phyloP scores from a whole-genome alignment of 2,329 filamentous ascomycete species.

The Colletotrichum tropicicola region DNA sequence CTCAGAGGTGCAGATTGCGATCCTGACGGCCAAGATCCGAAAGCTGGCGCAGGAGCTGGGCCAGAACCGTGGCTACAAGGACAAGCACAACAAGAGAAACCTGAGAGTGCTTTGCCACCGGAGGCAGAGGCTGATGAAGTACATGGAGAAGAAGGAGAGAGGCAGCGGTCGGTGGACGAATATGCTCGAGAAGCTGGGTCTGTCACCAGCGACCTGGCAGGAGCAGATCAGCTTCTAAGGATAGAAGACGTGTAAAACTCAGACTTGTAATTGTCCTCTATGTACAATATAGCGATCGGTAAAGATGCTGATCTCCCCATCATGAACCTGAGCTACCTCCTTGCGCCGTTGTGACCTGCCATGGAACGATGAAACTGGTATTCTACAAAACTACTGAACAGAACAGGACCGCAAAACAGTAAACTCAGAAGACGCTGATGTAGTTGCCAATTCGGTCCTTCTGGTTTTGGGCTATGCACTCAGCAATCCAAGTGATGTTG shows the following conservation, averaged over 20 bases:
- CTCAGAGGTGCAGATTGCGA: slow-evolving; percentile 96
- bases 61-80: slow-evolving; percentile 75
- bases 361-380: slow-evolving; percentile 39
- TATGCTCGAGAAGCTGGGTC: slow-evolving; percentile 82
- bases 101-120: slow-evolving; percentile 85
- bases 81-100: slow-evolving; percentile 95
- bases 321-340: slow-evolving; percentile 31
- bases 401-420: slow-evolving; percentile 36
- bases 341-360: slow-evolving; percentile 46
- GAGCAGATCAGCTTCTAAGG: slow-evolving; percentile 82
- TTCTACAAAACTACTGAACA: slow-evolving; percentile 49
- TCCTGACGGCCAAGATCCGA: slow-evolving; percentile 93
- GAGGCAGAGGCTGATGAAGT: slow-evolving; percentile 87
- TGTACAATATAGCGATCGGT: slow-evolving; percentile 55
- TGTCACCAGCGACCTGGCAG: slow-evolving; percentile 90
- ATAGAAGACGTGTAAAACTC: slow-evolving; percentile 49
- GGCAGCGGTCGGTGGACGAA: slow-evolving; percentile 91
- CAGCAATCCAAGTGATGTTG: slow-evolving; percentile 99
- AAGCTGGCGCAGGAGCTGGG: slow-evolving; percentile 78
- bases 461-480: slow-evolving; percentile 99
- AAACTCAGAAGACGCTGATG: slow-evolving; percentile 87
- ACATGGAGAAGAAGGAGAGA: slow-evolving; percentile 88
- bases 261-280: slow-evolving; percentile 52
- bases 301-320: slow-evolving; percentile 33
- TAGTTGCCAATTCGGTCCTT: slow-evolving; percentile 99